Base-by-base conservation (phyloP, 257 asterid species). In the Craterostigma plantagineum region DNA sequence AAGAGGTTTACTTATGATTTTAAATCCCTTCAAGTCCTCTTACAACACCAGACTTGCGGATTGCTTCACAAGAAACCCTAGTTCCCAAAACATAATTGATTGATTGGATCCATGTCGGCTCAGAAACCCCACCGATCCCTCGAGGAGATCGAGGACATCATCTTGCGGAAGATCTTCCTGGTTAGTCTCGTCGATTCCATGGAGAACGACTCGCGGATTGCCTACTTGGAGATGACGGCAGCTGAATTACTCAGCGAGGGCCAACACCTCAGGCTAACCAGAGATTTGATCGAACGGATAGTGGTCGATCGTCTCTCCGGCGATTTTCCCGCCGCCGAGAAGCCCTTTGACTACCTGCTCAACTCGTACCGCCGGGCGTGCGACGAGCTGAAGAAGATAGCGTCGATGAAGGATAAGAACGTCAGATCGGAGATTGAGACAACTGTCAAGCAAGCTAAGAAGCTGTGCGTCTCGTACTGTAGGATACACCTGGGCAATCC, bases 201-300 rank as follows among this genome's bases (percentile, higher is more conserved):
- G 91, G 79, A 72, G 38, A 70, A 14, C 49, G 98, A 90, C 61
- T 61, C 76, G 1, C 68, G 84, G 33, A 45, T 70, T 16, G 94
- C 65, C 27, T 83, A 75, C 43, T 61, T 83, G 33, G 91, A 83
- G 59, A 59, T 67, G 72, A 54, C 94, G 4, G 99, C 99, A 1
- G 94, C 91, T 0, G 96, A 90, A 73, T 52, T 90, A 45, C 42
- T 90, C 52, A 79, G 91, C 55, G 95, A 90, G 71, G 87, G 84
- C 0, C 79, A 63, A 58, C 84, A 73, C 16, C 71, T 90, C 57
- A 71, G 50, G 45, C 48, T 90, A 4, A 66, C 87, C 12, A 61
- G 94, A 68, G 92, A 83, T 16, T 52, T 76, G 59, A 63, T 90
- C 79, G 95, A 83, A 66, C 57, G 99, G 57, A 52, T 83, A 45